Base-by-base conservation (phyloP, 2,329 filamentous ascomycete species). In the Apiospora hydei region DNA sequence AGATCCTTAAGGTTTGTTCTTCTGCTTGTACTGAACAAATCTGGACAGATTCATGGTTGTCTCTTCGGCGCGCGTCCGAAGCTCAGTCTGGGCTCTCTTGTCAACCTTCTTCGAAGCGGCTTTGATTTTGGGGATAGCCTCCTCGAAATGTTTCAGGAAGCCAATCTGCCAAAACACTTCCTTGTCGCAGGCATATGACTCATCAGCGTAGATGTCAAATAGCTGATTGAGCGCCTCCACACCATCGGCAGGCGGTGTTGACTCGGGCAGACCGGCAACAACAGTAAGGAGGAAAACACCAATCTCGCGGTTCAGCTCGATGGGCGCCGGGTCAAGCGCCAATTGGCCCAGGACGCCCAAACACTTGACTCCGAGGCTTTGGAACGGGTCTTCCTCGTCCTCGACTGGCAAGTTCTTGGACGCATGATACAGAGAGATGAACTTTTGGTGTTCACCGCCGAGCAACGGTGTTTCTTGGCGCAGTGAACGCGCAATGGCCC, bases 171-270 rank as follows among this genome's bases (percentile, higher is more conserved):
- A 92, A 80, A 92, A 93, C 2, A 93, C 90, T 38, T 87, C 85
- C 72, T 82, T 84, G 78, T 93, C 91, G 77, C 87, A 91, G 14
- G 85, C 82, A 70, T 83, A 85, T 16, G 84, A 84, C 79, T 90
- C 89, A 77, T 93, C 89, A 38, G 86, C 88, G 80, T 93, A 93
- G 10, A 93, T 85, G 75, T 93, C 91, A 75, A 92, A 91, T 24
- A 93, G 74, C 79, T 92, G 89, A 80, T 92, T 89, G 61, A 93
- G 82, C 21, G 89, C 88, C 81, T 93, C 91, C 44, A 93, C 85
- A 6, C 85, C 84, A 66, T 92, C 89, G 1, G 89, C 90, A 1
- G 85, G 81, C 1, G 88, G 84, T 0, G 87, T 87, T 38, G 57
- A 64, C 64, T 86, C 82, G 6, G 89, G 88, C 24, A 88, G 81